phyloP scores from a whole-genome alignment of 2,329 filamentous ascomycete genomes.

The Sporothrix protearum region DNA sequence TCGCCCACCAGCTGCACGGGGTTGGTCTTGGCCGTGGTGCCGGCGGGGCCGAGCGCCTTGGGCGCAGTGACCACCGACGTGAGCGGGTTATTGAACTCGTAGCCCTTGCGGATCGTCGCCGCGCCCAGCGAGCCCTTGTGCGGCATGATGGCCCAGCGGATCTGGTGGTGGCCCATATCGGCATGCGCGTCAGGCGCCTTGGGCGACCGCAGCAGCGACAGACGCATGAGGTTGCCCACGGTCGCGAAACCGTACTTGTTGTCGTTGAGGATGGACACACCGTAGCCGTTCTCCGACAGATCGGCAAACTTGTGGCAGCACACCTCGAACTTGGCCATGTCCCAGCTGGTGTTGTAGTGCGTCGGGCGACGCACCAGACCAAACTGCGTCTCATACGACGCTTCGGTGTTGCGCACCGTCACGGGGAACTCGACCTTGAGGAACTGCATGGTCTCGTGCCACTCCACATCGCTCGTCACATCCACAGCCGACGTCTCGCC shows the following conservation, averaged over 20 bases:
- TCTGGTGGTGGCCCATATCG: slow-evolving; percentile 64
- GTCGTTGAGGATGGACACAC: slow-evolving; percentile 66
- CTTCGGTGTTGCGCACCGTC: slow-evolving; percentile 83
- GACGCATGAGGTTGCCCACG: slow-evolving; percentile 62
- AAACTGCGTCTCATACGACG: slow-evolving; percentile 92
- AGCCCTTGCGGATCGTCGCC: slow-evolving; percentile 58
- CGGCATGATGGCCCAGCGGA: slow-evolving; percentile 65
- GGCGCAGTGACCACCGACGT: slow-evolving; percentile 29
- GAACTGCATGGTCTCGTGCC: slow-evolving; percentile 96
- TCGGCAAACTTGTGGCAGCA: slow-evolving; percentile 73
- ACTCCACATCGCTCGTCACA: slow-evolving; percentile 83
- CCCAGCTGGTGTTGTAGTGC: slow-evolving; percentile 93
- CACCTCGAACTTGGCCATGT: slow-evolving; percentile 78
- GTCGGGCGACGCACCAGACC: slow-evolving; percentile 85
- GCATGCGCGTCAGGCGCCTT: slow-evolving; percentile 67
- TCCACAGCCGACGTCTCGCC: slow-evolving; percentile 69
- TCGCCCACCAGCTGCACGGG: slow-evolving; percentile 67
- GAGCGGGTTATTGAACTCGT: slow-evolving; percentile 64
- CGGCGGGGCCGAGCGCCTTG: slow-evolving; percentile 36
- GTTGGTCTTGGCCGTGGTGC: slow-evolving; percentile 24
- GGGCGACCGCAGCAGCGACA: slow-evolving; percentile 61
- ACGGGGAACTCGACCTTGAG: slow-evolving; percentile 98
- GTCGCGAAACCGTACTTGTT: slow-evolving; percentile 69
- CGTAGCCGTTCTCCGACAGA: slow-evolving; percentile 65
- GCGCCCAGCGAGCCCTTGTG: slow-evolving; percentile 55